phyloP scores from a whole-genome alignment of 805 yeast species.

The Candida ulmi region DNA sequence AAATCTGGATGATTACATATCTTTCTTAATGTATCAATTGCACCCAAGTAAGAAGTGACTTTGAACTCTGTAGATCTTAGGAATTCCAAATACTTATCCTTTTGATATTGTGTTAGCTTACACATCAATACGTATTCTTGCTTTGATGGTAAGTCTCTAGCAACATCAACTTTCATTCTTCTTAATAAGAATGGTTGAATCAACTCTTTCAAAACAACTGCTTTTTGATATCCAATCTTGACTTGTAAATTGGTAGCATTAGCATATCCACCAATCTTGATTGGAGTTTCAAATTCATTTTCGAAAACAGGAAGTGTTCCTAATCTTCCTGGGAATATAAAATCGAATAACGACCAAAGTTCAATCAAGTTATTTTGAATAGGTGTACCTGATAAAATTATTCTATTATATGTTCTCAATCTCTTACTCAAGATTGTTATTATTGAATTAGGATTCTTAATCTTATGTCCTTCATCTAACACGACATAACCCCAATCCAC shows the following conservation, averaged over 20 bases:
- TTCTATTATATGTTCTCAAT: slow-evolving; percentile 74
- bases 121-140: slow-evolving; percentile 93
- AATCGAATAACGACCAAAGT: slow-evolving; percentile 92
- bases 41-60: slow-evolving; percentile 73
- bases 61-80: slow-evolving; percentile 74
- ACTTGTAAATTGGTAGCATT: slow-evolving; percentile 95
- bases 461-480: slow-evolving; percentile 95
- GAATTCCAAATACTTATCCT: slow-evolving; percentile 67
- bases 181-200: slow-evolving; percentile 86
- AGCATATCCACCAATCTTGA: slow-evolving; percentile 96
- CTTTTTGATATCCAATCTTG: slow-evolving; percentile 94
- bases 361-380: slow-evolving; percentile 91
- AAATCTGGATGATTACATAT: slow-evolving; percentile 97
- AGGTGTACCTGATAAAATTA: slow-evolving; percentile 93
- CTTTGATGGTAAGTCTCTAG: slow-evolving; percentile 88
- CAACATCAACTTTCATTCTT: slow-evolving; percentile 89
- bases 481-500: slow-evolving; percentile 86
- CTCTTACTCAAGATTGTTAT: slow-evolving; percentile 83
- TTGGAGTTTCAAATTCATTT: slow-evolving; percentile 86
- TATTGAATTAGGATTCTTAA: slow-evolving; percentile 88
- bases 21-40: slow-evolving; percentile 85
- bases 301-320: slow-evolving; percentile 96
- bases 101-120: slow-evolving; percentile 71
- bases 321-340: slow-evolving; percentile 87
- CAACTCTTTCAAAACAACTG: slow-evolving; percentile 80